Percentiles rank a stretch among this genome's conserved stretches.
Evolutionary conservation across 2,329 filamentous ascomycete genomes (phyloP).

Genomic region (Aaosphaeria pasadenensis): DNA sequence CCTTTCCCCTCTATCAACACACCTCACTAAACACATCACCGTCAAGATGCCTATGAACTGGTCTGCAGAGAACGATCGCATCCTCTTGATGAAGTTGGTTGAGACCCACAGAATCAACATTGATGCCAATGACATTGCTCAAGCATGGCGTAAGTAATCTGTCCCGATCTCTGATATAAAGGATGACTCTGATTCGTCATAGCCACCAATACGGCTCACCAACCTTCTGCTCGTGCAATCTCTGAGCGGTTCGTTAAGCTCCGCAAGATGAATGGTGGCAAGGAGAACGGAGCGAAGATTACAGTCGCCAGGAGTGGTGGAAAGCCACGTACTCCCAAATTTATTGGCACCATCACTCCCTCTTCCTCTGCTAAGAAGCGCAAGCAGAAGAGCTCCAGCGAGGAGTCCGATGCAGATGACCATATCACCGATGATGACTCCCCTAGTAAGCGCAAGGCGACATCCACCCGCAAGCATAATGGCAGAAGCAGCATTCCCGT

Average conservation of each 20-base stretch:
- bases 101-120: conserved; percentile 14
- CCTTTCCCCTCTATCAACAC: not conserved
- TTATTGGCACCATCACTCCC: not conserved
- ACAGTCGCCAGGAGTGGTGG: not conserved
- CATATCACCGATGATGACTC: conserved; percentile 1
- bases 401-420: conserved; percentile 13
- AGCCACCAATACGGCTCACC: not conserved
- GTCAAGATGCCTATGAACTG: conserved; percentile 9
- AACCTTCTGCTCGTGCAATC: conserved; percentile 12
- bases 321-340: not conserved
- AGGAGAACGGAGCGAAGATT: not conserved
- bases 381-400: conserved; percentile 2
- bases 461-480: not conserved
- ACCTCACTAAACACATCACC: not conserved
- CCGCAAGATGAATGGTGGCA: conserved; percentile 4
- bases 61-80: conserved; percentile 16
- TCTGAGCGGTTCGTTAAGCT: conserved; percentile 15
- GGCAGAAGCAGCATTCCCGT: no score
- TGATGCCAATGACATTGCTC: conserved; percentile 8
- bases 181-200: not conserved
- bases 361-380: conserved; percentile 12
- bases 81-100: conserved; percentile 15
- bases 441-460: not conserved
- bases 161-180: not conserved
- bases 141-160: conserved; percentile 18